Evolutionary conservation across 106 monocot genomes (phyloP), one percentile per base, ranked within the genome.

Genomic region (Iris macrosiphon): DNA sequence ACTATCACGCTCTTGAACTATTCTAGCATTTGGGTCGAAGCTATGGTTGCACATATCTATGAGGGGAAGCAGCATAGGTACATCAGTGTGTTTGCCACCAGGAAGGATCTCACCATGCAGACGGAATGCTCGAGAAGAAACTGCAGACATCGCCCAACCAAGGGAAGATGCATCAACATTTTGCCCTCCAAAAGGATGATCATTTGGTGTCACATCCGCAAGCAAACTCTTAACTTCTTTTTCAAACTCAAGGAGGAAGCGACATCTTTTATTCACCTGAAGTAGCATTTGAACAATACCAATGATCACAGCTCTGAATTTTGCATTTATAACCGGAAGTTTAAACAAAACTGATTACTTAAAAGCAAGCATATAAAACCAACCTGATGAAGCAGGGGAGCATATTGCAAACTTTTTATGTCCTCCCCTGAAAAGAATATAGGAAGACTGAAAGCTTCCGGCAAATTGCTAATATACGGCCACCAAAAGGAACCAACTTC

Each of bases 101-200:
- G 51, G 22, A 62, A 57, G 55, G 23, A 17, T 57, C 22, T 65
- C 55, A 37, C 75, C 69, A 69, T 79, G 77, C 60, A 96, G 54
- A 38, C 90, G 80, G 66, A 98, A 98, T n/a, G 96, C 96, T 58
- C 96, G 74, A 50, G 96, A 91, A 70, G 96, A 91, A 26, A 87
- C 96, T 70, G 90, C 86, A 58, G 96, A 83, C 90, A 98, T 83
- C 34, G 96, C 90, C 90, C 96, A 98, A 16, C 96, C 96, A 57
- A 98, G 75, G 22, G 96, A 87, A 67, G 89, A 81, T 47, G 90
- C 65, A 73, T 69, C 69, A 27, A 83, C 59, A n/a, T n/a, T 72
- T 77, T 87, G 85, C 46, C 90, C 87, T 52, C 60, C 69, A 61
- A 98, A 98, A 58, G 96, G 96, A 75, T 98, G 96, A 73, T 66